Evolutionary conservation across 257 asterid species (phyloP), one percentile per base, ranked within the genome.

Genomic region (Misopates orontium): DNA sequence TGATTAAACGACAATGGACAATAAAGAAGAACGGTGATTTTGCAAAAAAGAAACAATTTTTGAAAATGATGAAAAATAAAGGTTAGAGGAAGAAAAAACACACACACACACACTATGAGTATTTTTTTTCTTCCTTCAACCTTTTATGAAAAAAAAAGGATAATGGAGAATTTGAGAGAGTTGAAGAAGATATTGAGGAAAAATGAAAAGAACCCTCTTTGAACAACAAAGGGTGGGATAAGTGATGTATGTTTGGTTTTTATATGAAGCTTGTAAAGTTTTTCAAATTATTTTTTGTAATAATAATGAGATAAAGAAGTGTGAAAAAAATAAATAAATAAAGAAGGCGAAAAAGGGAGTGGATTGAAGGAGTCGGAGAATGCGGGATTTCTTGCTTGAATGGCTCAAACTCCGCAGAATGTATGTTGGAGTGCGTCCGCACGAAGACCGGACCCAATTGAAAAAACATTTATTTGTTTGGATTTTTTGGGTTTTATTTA

Each of bases 351-450:
- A 42, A 61, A 55, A 36, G 48, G 70, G 24, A 23, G 74, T 56
- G 72, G 70, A 20, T 48, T 24, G 71, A 68, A 73, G 50, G 74
- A 41, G 52, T 69, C 84, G 72, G 70, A 64, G 77, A 81, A 76
- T 64, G 85, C 89, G 85, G 81, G 77, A 71, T 60, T 75, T 57
- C 69, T 51, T 76, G 88, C 86, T 73, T 74, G 80, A 62, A 77
- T 84, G 84, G 78, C 84, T 82, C 86, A 68, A 71, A 73, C 79
- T 48, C 68, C 56, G 79, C 45, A 15, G 14, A 20, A 31, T 66
- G 68, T 69, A 17, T 19, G 48, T 24, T 54, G 12, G 40, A 10
- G 12, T 23, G 60, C 60, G 32, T 42, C 13, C 48, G 51, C 18
- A 16, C 19, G 1, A 45, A 45, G 51, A 16, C 51, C 18, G 18